A percentile compares a stretch with the other conserved stretches of the same genome.
Evolutionary conservation across 805 yeast genomes (phyloP).

Genomic region (Nakazawaea siamensis): DNA sequence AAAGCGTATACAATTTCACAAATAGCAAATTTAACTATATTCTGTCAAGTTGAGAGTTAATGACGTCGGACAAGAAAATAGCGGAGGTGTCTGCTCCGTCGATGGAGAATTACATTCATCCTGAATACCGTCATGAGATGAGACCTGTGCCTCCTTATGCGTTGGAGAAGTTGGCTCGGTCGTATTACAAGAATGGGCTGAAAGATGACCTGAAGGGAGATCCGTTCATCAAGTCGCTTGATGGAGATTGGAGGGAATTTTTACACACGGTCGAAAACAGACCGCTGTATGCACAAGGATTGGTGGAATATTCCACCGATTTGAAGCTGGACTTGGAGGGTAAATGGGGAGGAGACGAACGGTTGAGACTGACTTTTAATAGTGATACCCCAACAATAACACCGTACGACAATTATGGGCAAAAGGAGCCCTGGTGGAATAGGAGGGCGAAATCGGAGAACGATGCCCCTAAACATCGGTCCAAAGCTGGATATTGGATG

Average conservation of each 20-base stretch:
- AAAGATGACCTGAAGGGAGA: constrained; percentile 11
- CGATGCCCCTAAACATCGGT: constrained; percentile 32
- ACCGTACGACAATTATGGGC: constrained; percentile 11
- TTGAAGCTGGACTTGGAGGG: constrained; percentile 32
- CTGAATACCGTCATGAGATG: constrained; percentile 15
- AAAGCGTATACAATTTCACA: too few species aligned
- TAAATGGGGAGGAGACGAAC: constrained; percentile 66
- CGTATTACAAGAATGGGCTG: constrained; percentile 26
- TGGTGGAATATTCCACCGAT: constrained; percentile 15
- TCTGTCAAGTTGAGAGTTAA: too few species aligned
- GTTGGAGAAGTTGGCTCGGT: constrained; percentile 41
- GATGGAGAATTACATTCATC: not conserved
- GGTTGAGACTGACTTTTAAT: constrained; percentile 47
- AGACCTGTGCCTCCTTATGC: constrained; percentile 57
- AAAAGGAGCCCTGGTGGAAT: not conserved
- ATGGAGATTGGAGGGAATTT: constrained; percentile 16
- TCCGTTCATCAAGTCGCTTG: constrained; percentile 15
- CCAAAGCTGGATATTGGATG: constrained; percentile 65
- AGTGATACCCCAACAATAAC: constrained; percentile 23
- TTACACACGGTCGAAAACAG: constrained; percentile 19
- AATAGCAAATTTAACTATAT: too few species aligned
- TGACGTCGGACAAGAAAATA: too few species aligned
- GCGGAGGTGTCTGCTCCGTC: not conserved
- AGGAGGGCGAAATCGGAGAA: constrained; percentile 14
- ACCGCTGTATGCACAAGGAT: constrained; percentile 17